These are phyloP conservation scores for Lachnellula suecica DNA, from an alignment of 2,329 filamentous ascomycete genomes.

Conservation along the genomic window DNA sequence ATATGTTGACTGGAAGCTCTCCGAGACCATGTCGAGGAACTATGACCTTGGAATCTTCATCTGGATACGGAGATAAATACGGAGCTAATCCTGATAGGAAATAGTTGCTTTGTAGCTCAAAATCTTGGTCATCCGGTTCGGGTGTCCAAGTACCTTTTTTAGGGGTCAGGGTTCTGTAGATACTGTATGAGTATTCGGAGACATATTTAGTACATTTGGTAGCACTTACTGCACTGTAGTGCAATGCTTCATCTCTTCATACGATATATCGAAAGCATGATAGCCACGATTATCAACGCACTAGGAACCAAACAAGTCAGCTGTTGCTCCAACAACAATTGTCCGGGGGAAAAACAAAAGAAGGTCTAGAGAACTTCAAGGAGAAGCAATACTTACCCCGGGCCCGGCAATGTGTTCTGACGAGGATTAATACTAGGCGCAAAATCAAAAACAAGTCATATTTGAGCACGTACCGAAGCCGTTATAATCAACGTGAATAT, in stretches of 20 bases:
- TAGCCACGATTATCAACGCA: not conserved
- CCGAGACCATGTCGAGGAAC: not conserved
- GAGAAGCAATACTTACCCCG: no score
- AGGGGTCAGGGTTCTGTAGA: not conserved
- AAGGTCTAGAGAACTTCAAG: no score
- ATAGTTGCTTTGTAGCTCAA: conserved; percentile 1
- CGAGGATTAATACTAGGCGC: no score
- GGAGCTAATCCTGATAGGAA: conserved; percentile 2
- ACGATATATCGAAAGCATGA: not conserved
- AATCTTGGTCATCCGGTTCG: not conserved
- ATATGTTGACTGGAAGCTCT: not conserved
- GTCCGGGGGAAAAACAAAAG: no score
- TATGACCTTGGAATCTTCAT: not conserved
- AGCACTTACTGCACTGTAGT: not conserved
- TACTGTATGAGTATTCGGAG: not conserved
- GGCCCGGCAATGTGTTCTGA: no score
- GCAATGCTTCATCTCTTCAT: conserved; percentile 2
- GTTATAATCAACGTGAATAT: not conserved
- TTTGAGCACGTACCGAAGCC: not conserved
- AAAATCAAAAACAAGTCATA: not conserved
- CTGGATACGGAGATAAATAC: not conserved
- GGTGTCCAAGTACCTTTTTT: not conserved
- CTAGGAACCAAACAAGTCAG: no score
- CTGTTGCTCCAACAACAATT: not conserved
- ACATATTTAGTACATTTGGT: no score